Conservation (phyloP, 2,329 filamentous ascomycete species). For the Emergomyces orientalis region DNA sequence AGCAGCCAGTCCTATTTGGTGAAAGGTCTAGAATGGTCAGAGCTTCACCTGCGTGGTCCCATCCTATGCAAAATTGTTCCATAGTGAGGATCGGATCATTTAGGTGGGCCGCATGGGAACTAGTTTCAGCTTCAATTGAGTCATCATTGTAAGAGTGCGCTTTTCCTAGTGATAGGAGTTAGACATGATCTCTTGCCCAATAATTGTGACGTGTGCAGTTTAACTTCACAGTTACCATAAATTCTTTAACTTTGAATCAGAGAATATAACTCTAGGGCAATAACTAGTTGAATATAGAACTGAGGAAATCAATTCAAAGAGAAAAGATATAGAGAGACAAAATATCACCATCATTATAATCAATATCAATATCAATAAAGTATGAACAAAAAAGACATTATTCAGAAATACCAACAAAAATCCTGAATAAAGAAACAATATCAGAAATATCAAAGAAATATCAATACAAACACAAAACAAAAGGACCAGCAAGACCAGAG, state of each 20-base stretch:
- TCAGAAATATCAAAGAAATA: background rate
- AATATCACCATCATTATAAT: background rate
- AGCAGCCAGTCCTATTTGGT: no score
- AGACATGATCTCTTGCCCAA: no score
- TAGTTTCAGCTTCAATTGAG: background rate
- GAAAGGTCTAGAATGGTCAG: no score
- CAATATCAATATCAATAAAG: background rate
- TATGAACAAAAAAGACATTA: background rate
- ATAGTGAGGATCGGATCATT: background rate
- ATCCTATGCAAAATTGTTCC: background rate
- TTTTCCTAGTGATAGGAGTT: no score
- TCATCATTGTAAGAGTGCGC: background rate
- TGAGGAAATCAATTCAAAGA: background rate
- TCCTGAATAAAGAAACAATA: background rate
- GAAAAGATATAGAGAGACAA: background rate
- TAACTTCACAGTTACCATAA: no score
- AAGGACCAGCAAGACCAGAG: background rate
- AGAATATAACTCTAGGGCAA: no score
- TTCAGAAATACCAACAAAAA: no score
- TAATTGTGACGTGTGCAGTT: no score
- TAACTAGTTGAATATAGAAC: no score
- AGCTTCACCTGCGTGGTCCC: no score
- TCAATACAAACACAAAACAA: no score
- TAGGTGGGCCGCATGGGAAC: background rate
- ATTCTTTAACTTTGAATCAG: no score